These are phyloP conservation scores for Lolium multiflorum DNA, from an alignment of 176 grass and related monocot species.

Conservation along the genomic window DNA sequence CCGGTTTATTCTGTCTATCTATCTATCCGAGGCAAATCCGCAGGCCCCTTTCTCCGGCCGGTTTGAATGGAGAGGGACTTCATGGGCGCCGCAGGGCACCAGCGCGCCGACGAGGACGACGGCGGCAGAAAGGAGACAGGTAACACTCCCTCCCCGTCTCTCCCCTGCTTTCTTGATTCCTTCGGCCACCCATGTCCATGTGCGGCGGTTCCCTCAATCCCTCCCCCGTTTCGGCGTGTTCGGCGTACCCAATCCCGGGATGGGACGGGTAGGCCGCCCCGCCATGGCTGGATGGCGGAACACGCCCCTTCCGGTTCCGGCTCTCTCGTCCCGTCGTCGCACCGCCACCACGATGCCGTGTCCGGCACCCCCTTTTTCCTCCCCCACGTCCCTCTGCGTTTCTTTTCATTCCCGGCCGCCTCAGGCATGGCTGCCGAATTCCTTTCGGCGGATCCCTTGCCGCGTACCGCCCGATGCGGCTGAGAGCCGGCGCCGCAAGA, in stretches of 20 bases:
- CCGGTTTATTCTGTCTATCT: slow-evolving; percentile 9
- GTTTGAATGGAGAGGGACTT: slow-evolving; percentile 86
- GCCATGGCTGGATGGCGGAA: not conserved
- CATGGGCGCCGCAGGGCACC: slow-evolving; percentile 61
- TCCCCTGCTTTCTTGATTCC: not conserved
- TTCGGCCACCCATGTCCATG: not conserved
- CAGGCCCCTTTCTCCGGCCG: slow-evolving; percentile 17
- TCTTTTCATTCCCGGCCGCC: not conserved
- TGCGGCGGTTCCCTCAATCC: not conserved
- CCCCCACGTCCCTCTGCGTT: not conserved
- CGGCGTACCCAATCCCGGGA: not conserved
- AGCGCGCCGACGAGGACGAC: slow-evolving; percentile 30
- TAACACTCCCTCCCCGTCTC: slow-evolving; percentile 32
- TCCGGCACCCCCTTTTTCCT: not conserved
- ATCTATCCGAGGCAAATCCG: slow-evolving; percentile 32
- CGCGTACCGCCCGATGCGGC: slow-evolving; percentile 29
- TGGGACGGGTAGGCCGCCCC: not conserved
- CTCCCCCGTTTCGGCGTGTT: not conserved
- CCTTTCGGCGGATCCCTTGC: slow-evolving; percentile 36
- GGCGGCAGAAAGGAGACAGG: slow-evolving; percentile 62
- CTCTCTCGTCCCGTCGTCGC: not conserved
- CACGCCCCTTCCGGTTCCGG: not conserved
- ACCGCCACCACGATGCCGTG: slow-evolving; percentile 8
- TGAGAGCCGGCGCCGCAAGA: slow-evolving; percentile 19
- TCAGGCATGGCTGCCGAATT: slow-evolving; percentile 38